These are phyloP conservation scores for Rubia tinctorum DNA, from an alignment of 305 asterid genomes.

Conservation along the genomic window DNA sequence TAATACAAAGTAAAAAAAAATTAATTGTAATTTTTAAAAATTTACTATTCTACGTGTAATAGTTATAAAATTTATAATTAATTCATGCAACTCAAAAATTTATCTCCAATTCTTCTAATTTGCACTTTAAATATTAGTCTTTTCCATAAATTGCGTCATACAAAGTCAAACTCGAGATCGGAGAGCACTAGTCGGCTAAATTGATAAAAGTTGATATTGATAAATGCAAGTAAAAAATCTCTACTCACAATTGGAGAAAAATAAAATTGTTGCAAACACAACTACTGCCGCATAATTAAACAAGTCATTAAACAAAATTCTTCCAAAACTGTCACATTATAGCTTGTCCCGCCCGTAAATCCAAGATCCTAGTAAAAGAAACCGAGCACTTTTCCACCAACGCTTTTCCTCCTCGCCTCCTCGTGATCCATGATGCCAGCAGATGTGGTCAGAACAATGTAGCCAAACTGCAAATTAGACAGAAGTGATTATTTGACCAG, in stretches of 20 bases:
- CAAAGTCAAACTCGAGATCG: no score
- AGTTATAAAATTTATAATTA: no score
- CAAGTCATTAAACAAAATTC: slow-evolving; percentile 14
- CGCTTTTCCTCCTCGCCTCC: slow-evolving; percentile 41
- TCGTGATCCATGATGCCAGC: slow-evolving; percentile 46
- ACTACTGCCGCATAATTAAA: neutral
- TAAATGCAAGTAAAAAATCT: slow-evolving; percentile 1
- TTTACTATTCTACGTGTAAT: no score
- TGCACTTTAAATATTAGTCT: no score
- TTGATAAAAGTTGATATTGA: neutral
- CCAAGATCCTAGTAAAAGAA: slow-evolving; percentile 29
- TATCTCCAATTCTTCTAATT: no score
- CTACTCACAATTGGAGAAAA: slow-evolving; percentile 13
- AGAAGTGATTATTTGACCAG: neutral
- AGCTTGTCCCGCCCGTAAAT: neutral
- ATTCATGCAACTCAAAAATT: no score
- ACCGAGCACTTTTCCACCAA: slow-evolving; percentile 42
- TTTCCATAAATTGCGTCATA: no score
- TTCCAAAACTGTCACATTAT: slow-evolving; percentile 12
- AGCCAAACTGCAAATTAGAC: slow-evolving; percentile 34
- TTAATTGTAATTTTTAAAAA: no score
- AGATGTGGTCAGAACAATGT: slow-evolving; percentile 40
- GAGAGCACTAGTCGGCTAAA: neutral
- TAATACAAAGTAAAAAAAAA: no score
- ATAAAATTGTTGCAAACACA: slow-evolving; percentile 6